A percentile compares a stretch with the other conserved stretches of the same genome.
These are phyloP conservation scores for Cladorrhinum sp. DNA, from an alignment of 2,329 filamentous ascomycete species.

Conservation along the genomic window DNA sequence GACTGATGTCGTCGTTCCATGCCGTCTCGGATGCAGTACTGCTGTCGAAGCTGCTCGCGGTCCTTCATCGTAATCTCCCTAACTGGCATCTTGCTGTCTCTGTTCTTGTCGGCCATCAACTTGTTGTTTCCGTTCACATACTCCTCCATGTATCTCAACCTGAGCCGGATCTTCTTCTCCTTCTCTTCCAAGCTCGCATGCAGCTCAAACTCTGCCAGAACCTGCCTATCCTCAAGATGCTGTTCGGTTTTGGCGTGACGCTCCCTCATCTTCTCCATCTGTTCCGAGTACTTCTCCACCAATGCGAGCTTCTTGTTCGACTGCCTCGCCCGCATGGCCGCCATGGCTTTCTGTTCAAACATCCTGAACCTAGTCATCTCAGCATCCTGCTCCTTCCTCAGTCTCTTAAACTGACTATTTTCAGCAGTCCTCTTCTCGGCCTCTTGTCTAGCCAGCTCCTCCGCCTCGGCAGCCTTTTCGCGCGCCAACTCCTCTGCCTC, in stretches of 20 bases:
- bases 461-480: conserved; percentile 42
- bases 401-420: conserved; percentile 42
- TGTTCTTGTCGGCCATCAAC: background rate
- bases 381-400: conserved; percentile 45
- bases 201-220: conserved; percentile 61
- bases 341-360: conserved; percentile 48
- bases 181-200: conserved; percentile 52
- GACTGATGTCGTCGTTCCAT: conserved; percentile 57
- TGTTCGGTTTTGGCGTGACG: conserved; percentile 51
- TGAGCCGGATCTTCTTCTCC: conserved; percentile 42
- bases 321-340: conserved; percentile 51
- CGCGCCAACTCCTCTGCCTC: conserved; percentile 46
- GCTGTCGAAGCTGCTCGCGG: conserved; percentile 55
- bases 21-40: conserved; percentile 58
- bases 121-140: conserved; percentile 51
- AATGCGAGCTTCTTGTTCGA: conserved; percentile 45
- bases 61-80: conserved; percentile 59
- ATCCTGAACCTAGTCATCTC: conserved; percentile 52
- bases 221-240: conserved; percentile 59
- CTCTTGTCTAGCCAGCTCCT: conserved; percentile 41
- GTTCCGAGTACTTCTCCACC: conserved; percentile 46
- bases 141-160: conserved; percentile 64
- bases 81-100: conserved; percentile 38
- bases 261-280: conserved; percentile 52
- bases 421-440: conserved; percentile 46